phyloP scores from a whole-genome alignment of 441 rosid genomes.

The Aleurites moluccanus region DNA sequence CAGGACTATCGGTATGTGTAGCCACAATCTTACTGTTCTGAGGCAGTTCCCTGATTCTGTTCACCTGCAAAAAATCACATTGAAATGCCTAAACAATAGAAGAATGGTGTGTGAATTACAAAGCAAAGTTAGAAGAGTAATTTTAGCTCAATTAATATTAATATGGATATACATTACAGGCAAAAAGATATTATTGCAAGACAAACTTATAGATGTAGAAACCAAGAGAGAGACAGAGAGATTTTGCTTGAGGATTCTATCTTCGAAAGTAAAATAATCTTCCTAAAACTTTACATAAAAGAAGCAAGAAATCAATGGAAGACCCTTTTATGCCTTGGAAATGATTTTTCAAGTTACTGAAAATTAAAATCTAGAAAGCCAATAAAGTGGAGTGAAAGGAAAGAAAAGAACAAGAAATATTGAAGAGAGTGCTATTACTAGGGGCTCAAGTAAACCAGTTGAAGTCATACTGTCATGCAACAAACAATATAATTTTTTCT shows the following conservation, averaged over 20 bases:
- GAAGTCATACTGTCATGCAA: neutral
- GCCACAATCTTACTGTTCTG: conserved; percentile 85
- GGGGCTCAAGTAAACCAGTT: neutral
- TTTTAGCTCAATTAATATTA: neutral
- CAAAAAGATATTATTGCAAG: neutral
- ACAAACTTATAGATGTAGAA: neutral
- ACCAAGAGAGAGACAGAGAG: neutral
- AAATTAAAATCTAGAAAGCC: neutral
- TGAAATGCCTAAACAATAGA: neutral
- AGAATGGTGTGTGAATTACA: neutral
- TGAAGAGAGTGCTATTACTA: neutral
- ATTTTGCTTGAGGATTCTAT: neutral
- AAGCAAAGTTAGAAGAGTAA: neutral
- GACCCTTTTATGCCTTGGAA: neutral
- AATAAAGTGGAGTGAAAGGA: neutral
- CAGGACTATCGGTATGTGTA: conserved; percentile 91
- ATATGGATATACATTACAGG: neutral
- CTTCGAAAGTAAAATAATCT: conserved; percentile 3
- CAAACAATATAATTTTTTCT: neutral
- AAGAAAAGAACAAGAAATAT: too few relatives aligned
- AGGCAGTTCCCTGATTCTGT: conserved; percentile 94
- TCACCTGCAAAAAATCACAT: conserved; percentile 52
- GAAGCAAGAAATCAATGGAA: conserved; percentile 1
- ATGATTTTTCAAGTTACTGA: neutral
- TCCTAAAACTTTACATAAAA: neutral